Conservation (phyloP, 257 asterid species). For the Euphrasia confusa region DNA sequence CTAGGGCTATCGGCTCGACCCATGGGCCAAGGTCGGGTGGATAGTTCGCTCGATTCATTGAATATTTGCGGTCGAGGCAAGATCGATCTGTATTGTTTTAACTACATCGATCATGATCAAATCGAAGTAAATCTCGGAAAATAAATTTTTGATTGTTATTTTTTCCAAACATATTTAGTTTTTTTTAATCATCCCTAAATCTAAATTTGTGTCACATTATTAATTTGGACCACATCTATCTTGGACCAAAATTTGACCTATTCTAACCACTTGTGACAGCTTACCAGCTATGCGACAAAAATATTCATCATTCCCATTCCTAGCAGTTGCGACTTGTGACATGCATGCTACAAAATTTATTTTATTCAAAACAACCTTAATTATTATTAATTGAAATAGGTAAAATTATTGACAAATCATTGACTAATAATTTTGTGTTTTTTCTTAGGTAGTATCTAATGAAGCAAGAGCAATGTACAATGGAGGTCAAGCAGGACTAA, state of each 20-base stretch:
- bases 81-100: too few relatives aligned
- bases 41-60: too few relatives aligned
- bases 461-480: slow-evolving; percentile 95
- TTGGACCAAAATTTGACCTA: not conserved
- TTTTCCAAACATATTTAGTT: too few relatives aligned
- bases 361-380: not conserved
- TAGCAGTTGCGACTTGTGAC: not conserved
- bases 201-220: not conserved
- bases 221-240: not conserved
- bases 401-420: not conserved
- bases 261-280: not conserved
- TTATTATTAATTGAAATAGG: not conserved
- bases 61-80: too few relatives aligned
- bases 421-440: not conserved
- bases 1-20: too few relatives aligned
- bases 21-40: too few relatives aligned
- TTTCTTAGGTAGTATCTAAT: slow-evolving; percentile 64
- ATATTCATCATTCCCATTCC: not conserved
- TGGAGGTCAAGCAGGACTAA: slow-evolving; percentile 73
- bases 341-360: not conserved
- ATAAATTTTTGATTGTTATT: too few relatives aligned
- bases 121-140: too few relatives aligned
- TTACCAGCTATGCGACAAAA: not conserved
- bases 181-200: not conserved
- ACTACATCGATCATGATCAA: too few relatives aligned